phyloP scores from a whole-genome alignment of 345 rosid genomes.

The Gossypium stocksii region DNA sequence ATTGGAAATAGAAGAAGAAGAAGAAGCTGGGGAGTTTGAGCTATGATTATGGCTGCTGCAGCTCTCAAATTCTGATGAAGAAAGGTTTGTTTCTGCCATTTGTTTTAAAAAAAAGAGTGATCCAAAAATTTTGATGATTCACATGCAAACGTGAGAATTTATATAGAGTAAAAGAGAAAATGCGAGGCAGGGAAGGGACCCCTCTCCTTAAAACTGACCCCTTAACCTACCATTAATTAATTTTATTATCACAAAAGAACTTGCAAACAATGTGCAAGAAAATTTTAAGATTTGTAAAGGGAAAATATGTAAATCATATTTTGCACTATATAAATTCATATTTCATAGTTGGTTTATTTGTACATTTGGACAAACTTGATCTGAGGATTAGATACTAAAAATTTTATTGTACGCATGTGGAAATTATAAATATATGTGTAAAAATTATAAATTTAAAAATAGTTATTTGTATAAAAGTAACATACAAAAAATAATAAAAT shows the following conservation, averaged over 20 bases:
- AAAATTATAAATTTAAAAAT: no score
- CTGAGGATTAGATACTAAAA: accelerated
- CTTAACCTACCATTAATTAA: neutral
- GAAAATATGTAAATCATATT: neutral
- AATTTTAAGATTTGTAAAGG: neutral
- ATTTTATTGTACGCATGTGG: accelerated
- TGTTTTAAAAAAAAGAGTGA: neutral
- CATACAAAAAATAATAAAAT: no score
- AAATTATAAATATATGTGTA: accelerated
- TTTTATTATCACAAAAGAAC: neutral
- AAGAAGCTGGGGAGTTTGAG: no score
- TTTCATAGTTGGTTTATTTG: no score
- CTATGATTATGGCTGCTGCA: no score
- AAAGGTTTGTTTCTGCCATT: neutral
- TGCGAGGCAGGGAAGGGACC: neutral
- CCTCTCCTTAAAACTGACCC: neutral
- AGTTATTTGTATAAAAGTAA: no score
- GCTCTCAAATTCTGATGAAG: neutral
- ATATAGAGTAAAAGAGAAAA: neutral
- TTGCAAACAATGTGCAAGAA: neutral
- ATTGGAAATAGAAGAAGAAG: neutral
- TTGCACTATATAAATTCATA: neutral
- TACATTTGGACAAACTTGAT: no score
- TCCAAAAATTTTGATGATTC: neutral
- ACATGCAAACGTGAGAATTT: neutral